phyloP scores from a whole-genome alignment of 345 rosid species.

The Boechera retrofracta region DNA sequence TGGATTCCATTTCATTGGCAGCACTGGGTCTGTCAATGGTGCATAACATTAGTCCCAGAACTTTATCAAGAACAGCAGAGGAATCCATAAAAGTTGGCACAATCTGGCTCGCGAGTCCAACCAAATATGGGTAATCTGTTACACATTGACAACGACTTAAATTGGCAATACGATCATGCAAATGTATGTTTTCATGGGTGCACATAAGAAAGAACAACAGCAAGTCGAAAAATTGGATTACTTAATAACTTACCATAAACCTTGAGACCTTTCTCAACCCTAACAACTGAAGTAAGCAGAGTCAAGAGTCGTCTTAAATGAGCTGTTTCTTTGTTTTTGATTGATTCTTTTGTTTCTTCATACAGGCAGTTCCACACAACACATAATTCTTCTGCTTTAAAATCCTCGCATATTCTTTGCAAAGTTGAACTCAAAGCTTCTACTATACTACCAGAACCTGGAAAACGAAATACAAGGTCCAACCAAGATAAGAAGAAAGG shows the following conservation, averaged over 20 bases:
- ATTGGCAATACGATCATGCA: slow-evolving; percentile 1
- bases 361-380: slow-evolving; percentile 62
- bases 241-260: slow-evolving; percentile 57
- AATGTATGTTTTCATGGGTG: too few species aligned
- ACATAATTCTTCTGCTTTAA: slow-evolving; percentile 54
- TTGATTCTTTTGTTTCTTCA: slow-evolving; percentile 49
- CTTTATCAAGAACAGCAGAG: slow-evolving; percentile 53
- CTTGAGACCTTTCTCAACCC: slow-evolving; percentile 47
- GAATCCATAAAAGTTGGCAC: slow-evolving; percentile 49
- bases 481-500: neutral
- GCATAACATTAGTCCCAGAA: slow-evolving; percentile 63
- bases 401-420: slow-evolving; percentile 58
- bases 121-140: slow-evolving; percentile 64
- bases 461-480: slow-evolving; percentile 2
- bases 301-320: slow-evolving; percentile 58
- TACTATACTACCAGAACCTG: slow-evolving; percentile 56
- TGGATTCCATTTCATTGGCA: slow-evolving; percentile 47
- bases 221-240: too few species aligned
- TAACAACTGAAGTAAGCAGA: slow-evolving; percentile 54
- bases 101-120: slow-evolving; percentile 51
- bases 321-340: slow-evolving; percentile 31
- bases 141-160: slow-evolving; percentile 18
- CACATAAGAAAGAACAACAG: too few species aligned
- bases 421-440: slow-evolving; percentile 62
- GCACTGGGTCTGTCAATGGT: slow-evolving; percentile 51